These are phyloP conservation scores for Vickermania spadyakhi DNA, from an alignment of 208 protist genomes.

Conservation along the genomic window DNA sequence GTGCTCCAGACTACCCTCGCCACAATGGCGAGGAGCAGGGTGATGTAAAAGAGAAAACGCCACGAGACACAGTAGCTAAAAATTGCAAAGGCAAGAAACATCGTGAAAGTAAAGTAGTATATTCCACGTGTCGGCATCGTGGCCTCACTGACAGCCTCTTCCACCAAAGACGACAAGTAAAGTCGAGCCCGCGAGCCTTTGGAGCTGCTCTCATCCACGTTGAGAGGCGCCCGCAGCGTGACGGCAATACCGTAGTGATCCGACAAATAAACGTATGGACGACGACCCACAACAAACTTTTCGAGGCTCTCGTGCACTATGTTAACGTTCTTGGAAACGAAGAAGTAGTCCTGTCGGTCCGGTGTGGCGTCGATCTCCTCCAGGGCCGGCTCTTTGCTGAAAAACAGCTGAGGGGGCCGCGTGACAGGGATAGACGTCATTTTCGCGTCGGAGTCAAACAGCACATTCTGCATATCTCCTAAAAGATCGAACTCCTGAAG, in stretches of 20 bases:
- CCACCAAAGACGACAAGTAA: conserved; percentile 27
- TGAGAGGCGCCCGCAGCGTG: conserved; percentile 8
- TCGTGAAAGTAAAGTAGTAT: conserved; percentile 26
- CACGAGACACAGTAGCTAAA: conserved; percentile 13
- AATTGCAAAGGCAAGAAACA: conserved; percentile 13
- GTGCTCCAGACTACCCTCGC: conserved; percentile 11
- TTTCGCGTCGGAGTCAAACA: conserved; percentile 24
- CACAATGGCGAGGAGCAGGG: conserved; percentile 17
- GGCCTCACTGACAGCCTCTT: conserved; percentile 52
- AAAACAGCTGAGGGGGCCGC: conserved; percentile 67
- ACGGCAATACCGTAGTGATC: conserved; percentile 81
- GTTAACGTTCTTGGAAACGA: conserved; percentile 36
- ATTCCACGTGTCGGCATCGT: conserved; percentile 44
- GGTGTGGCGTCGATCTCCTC: conserved; percentile 38
- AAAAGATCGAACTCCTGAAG: conserved; percentile 53
- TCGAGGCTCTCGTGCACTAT: conserved; percentile 30
- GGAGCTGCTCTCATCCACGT: neutral
- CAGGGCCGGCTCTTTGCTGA: conserved; percentile 75
- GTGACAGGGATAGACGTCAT: conserved; percentile 17
- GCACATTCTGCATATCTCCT: conserved; percentile 46
- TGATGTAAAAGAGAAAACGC: conserved; percentile 31
- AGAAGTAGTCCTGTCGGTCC: conserved; percentile 84
- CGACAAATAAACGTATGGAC: conserved; percentile 82
- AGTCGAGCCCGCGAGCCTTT: conserved; percentile 14
- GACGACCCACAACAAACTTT: conserved; percentile 72